These are phyloP conservation scores for Cladophialophora exuberans DNA, from an alignment of 2,329 filamentous ascomycete genomes.

Conservation along the genomic window DNA sequence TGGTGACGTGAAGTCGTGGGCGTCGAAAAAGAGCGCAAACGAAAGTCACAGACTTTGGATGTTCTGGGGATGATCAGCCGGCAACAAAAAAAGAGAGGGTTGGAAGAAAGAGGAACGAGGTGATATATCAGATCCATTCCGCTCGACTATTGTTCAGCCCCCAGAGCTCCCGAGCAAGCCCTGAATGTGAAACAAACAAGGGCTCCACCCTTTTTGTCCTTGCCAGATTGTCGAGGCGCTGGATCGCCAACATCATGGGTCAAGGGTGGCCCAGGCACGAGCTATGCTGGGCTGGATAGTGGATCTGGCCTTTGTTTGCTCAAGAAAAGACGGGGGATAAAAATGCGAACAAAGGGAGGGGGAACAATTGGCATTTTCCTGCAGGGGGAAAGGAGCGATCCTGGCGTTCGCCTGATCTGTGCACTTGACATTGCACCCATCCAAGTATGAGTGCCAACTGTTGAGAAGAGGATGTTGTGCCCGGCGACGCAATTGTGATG, in stretches of 20 bases:
- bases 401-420: slow-evolving; percentile 4
- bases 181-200: slow-evolving; percentile 26
- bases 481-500: too few relatives aligned
- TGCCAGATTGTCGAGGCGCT: slow-evolving; percentile 27
- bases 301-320: slow-evolving; percentile 12
- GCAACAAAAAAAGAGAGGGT: slow-evolving; percentile 16
- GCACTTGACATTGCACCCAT: too few relatives aligned
- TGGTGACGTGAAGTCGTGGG: slow-evolving; percentile 19
- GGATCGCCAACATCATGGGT: slow-evolving; percentile 19
- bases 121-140: slow-evolving; percentile 19
- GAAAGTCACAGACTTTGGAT: slow-evolving; percentile 33
- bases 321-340: slow-evolving; percentile 8
- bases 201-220: slow-evolving; percentile 19
- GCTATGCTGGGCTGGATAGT: slow-evolving; percentile 9
- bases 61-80: slow-evolving; percentile 16
- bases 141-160: slow-evolving; percentile 10
- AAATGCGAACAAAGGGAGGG: slow-evolving; percentile 11
- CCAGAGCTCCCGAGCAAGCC: slow-evolving; percentile 4
- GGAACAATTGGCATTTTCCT: slow-evolving; percentile 15
- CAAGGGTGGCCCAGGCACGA: slow-evolving; percentile 7
- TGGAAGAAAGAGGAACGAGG: slow-evolving; percentile 8
- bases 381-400: slow-evolving; percentile 21
- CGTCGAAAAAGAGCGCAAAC: slow-evolving; percentile 24
- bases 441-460: too few relatives aligned
- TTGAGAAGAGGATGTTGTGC: not conserved